Base-by-base conservation (phyloP, 2,329 filamentous ascomycete species). In the Fusarium sp. region DNA sequence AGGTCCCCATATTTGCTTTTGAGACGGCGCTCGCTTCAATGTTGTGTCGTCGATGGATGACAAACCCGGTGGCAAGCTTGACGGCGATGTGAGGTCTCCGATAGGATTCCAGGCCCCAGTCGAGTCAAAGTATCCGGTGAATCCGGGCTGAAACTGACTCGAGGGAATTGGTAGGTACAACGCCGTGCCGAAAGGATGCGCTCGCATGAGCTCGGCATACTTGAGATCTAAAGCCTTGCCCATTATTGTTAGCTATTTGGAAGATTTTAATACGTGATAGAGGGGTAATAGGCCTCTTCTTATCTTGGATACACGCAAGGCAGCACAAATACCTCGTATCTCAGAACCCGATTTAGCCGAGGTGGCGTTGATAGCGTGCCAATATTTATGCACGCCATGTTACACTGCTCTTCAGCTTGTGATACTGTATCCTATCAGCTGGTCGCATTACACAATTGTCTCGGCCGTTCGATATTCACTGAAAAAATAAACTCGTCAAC, bases 321-420 rank as follows among this genome's bases (percentile, higher is more conserved):
- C 23, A 43, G 38, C 37, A 44, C 53, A 44, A 44, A 44, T 44
- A 19, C 38, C 53, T 44, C 53, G 54, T 57, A 57, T 28, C 9
- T 28, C 25, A 56, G 12, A 5, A 23, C 18, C 54, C 30, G 38
- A n/a, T 15, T 46, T 33, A 33, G 38, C 54, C 54, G 54, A 15
- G 15, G 54, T 46, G 54, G 54, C 54, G 54, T 30, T n/a, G n/a
- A 57, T 57, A n/a, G 28, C 25, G 37, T 19, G 7, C 38, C 30
- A 46, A 57, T 57, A 57, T 57, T 35, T 33, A 57, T 46, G 54
- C 54, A 7, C 37, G 16, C 21, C 28, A 9, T 57, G 54, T 57
- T 11, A 28, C 54, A 46, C 32, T 46, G n/a, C 38, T 10, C 21
- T 44, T 33, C 53, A 57, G 54, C n/a, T n/a, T 46, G 13, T 28